Percentiles rank a stretch among this genome's conserved stretches.
These are phyloP conservation scores for Boletus rubropictus DNA, from an alignment of 768 basidiomycete genomes.

Conservation along the genomic window DNA sequence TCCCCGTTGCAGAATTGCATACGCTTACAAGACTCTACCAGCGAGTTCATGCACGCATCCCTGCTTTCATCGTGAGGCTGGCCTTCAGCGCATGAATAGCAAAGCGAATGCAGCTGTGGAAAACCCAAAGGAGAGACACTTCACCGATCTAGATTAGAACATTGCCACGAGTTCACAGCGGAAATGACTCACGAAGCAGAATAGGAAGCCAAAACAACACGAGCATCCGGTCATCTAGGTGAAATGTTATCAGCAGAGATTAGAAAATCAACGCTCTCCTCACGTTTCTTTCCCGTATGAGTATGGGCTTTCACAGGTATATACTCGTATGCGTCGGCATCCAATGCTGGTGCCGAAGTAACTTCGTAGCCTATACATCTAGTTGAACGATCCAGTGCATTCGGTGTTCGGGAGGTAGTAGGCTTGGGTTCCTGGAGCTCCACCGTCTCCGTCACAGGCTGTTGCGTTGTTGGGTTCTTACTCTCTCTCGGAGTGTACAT, in stretches of 20 bases:
- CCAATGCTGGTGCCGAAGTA: conserved; percentile 52
- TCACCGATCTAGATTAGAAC: conserved; percentile 6
- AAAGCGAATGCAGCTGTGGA: conserved; percentile 50
- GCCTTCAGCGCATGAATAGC: conserved; percentile 46
- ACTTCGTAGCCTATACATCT: conserved; percentile 44
- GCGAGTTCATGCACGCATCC: conserved; percentile 31
- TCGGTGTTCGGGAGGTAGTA: conserved; percentile 21
- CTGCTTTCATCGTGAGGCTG: conserved; percentile 41
- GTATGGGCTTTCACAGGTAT: conserved; percentile 42
- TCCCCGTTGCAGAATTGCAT: not conserved
- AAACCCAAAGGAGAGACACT: conserved; percentile 62
- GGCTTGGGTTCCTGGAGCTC: conserved; percentile 2
- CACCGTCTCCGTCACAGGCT: not conserved
- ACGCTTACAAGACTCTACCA: conserved; percentile 2
- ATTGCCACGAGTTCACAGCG: not conserved
- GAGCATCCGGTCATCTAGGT: conserved; percentile 77
- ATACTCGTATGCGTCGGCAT: conserved; percentile 65
- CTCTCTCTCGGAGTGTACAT: conserved; percentile 64
- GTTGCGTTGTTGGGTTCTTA: conserved; percentile 12
- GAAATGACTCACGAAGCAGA: conserved; percentile 57
- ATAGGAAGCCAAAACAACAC: conserved; percentile 84
- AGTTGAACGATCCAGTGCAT: conserved; percentile 31
- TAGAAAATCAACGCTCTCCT: conserved; percentile 10
- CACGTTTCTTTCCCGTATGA: conserved; percentile 60
- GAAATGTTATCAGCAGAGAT: conserved; percentile 2